Base-by-base conservation (phyloP, 202 grass and related monocot genomes). In the Dendrocalamus latiflorus region DNA sequence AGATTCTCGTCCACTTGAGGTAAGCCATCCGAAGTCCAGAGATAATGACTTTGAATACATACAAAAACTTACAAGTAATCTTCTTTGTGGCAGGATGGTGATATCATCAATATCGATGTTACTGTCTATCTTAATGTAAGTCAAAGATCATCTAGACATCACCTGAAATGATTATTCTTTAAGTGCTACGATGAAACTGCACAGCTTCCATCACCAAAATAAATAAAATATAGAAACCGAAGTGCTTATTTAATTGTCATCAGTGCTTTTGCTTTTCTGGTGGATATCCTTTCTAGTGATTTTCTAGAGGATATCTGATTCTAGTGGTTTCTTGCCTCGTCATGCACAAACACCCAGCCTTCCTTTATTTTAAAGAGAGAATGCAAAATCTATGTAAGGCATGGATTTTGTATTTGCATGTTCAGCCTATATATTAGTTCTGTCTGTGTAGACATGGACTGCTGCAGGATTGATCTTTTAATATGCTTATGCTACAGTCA, bases 21-120 rank as follows among this genome's bases (percentile, higher is more conserved):
- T n/a, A n/a, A n/a, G n/a, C n/a, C 34, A 55, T 78, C 30, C 64
- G 47, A 30, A 60, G 39, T 77, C 60, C 34, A 51, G 30, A 72
- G 42, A 60, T 62, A 30, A 22, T 66, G 43, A 37, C n/a, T 66
- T 62, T 72, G 9, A 70, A 67, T 21, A 75, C n/a, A 57, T 74
- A 38, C 0, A 54, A 17, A 38, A 78, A 62, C 10, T 68, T 84
- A 72, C 54, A 83, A 18, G 47, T 86, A 33, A 48, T 49, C n/a
- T 74, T 80, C n/a, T 51, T 83, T 83, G 41, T 73, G 82, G 21
- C 88, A 98, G 95, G 95, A 98, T 83, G 92, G 92, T 15, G 95
- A 98, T 86, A 95, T 98, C 77, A 91, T 98, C 87, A 98, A 98
- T 62, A 95, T 98, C 20, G 92, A 98, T 76, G 95, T 93, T 89